phyloP scores from a whole-genome alignment of 257 asterid species.

The Ilex asprella region DNA sequence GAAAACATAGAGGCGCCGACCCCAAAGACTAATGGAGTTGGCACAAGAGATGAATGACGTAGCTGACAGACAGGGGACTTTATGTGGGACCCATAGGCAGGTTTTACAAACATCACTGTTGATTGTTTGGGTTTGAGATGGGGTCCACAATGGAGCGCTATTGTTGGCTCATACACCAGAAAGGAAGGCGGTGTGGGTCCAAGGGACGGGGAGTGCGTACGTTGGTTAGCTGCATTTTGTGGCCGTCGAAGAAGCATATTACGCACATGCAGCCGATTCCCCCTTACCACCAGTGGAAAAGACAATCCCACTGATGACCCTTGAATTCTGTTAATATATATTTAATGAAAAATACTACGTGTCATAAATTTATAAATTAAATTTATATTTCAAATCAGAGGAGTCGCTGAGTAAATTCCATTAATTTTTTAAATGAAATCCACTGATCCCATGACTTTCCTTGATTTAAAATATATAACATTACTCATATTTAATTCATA shows the following conservation, averaged over 20 bases:
- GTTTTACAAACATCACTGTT: not conserved
- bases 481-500: too few relatives aligned
- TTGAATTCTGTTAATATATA: too few relatives aligned
- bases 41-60: not conserved
- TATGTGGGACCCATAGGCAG: not conserved
- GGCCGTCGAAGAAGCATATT: conserved; percentile 38
- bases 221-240: conserved; percentile 16
- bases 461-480: too few relatives aligned
- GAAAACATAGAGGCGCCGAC: not conserved
- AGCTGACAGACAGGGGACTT: not conserved
- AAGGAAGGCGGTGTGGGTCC: conserved; percentile 4
- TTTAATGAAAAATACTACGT: too few relatives aligned
- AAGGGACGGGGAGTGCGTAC: conserved; percentile 13
- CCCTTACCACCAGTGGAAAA: conserved; percentile 20
- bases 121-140: not conserved
- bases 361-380: too few relatives aligned
- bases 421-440: too few relatives aligned
- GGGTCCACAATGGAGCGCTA: conserved; percentile 15
- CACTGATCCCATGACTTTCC: too few relatives aligned
- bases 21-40: not conserved
- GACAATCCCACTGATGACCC: too few relatives aligned
- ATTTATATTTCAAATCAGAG: too few relatives aligned
- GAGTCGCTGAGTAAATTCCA: too few relatives aligned
- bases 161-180: not conserved
- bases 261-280: conserved; percentile 33